These are phyloP conservation scores for Candida pseudoviswanathii DNA, from an alignment of 1,139 yeast species.

Conservation along the genomic window DNA sequence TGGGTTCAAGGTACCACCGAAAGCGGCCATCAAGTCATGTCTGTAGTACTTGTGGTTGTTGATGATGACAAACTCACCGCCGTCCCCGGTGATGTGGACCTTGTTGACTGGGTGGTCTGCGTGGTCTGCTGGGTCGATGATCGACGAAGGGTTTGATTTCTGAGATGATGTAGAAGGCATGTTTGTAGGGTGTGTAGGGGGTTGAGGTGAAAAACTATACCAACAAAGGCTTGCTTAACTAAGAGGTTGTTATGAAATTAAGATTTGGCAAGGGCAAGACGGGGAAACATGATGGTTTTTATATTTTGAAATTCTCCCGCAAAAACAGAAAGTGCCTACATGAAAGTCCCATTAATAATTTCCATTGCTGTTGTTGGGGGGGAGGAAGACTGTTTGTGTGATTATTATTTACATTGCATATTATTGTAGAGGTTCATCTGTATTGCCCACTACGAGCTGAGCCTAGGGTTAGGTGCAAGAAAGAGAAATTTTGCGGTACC, in stretches of 20 bases:
- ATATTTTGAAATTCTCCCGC: not conserved
- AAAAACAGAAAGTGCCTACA: too few relatives aligned
- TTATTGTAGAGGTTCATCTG: too few relatives aligned
- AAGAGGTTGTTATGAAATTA: too few relatives aligned
- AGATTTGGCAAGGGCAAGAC: not conserved
- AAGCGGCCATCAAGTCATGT: conserved; percentile 38
- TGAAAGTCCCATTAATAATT: too few relatives aligned
- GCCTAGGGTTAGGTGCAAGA: not conserved
- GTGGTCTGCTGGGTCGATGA: conserved; percentile 8
- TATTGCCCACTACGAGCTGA: not conserved
- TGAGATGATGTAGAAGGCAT: conserved; percentile 14
- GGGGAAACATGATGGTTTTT: not conserved
- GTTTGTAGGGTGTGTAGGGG: not conserved
- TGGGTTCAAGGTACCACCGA: conserved; percentile 43
- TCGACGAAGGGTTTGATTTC: conserved; percentile 8
- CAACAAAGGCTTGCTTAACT: not conserved
- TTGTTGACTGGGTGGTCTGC: conserved; percentile 19
- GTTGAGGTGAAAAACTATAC: not conserved
- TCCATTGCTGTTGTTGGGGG: too few relatives aligned
- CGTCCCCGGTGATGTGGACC: conserved; percentile 23
- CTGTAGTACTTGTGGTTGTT: conserved; percentile 26
- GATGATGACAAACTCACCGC: conserved; percentile 27
- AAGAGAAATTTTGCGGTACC: not conserved
- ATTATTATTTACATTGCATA: not conserved
- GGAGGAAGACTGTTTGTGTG: not conserved